Evolutionary conservation across 345 rosid genomes (phyloP).

Genomic region (Rhodamnia rubescens): DNA sequence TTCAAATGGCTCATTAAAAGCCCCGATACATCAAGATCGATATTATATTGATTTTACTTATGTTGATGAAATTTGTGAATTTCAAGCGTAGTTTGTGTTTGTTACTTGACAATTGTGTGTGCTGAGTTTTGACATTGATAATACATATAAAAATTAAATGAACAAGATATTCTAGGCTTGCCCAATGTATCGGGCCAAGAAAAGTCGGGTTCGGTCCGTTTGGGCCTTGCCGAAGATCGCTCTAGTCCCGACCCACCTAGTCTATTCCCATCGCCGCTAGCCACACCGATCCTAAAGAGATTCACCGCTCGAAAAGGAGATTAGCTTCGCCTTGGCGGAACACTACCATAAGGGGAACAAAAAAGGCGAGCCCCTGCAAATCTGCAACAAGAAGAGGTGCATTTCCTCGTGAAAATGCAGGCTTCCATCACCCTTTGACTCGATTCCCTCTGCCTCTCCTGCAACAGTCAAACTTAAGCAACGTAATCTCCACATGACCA

Average conservation of each 20-base stretch:
- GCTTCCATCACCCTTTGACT: background rate
- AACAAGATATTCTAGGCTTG: too few species aligned
- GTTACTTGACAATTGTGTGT: too few species aligned
- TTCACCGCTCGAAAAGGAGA: background rate
- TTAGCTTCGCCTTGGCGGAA: background rate
- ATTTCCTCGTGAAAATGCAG: background rate
- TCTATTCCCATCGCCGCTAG: background rate
- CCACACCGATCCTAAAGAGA: background rate
- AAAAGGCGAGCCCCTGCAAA: background rate
- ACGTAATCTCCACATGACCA: background rate
- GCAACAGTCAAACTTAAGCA: background rate
- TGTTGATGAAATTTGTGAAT: too few species aligned
- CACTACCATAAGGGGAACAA: background rate
- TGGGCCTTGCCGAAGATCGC: background rate
- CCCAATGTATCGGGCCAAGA: too few species aligned
- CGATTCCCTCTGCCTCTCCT: background rate
- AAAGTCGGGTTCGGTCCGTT: too few species aligned
- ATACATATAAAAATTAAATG: too few species aligned
- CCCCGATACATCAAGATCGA: too few species aligned
- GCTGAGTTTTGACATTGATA: too few species aligned
- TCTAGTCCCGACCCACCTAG: background rate
- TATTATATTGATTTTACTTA: too few species aligned
- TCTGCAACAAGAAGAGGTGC: background rate
- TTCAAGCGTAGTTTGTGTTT: too few species aligned
- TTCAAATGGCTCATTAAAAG: too few species aligned